Evolutionary conservation across 163 green algal genomes (phyloP).

Genomic region (Volvox carteri): DNA sequence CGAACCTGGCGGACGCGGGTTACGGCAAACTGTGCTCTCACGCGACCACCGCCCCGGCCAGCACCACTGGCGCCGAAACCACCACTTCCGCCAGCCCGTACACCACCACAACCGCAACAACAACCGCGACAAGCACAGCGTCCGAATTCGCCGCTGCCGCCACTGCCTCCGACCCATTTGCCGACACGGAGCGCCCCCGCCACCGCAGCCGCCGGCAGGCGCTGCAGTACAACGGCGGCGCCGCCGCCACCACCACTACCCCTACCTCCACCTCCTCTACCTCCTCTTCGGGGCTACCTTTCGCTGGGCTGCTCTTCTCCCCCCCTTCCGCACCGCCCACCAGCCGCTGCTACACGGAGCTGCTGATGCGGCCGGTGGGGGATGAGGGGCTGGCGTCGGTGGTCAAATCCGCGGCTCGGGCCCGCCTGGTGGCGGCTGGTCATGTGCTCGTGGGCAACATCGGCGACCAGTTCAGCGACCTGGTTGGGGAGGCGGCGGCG

Average conservation of each 20-base stretch:
- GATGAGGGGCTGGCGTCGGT: constrained; percentile 67
- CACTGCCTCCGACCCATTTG: no score
- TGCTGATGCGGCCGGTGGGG: constrained; percentile 46
- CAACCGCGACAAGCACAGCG: no score
- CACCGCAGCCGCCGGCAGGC: neutral
- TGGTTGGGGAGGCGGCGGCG: constrained; percentile 64
- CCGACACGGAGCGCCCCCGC: no score
- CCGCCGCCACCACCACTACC: neutral
- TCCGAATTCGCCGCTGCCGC: no score
- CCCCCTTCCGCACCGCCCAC: neutral
- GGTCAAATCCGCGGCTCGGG: constrained; percentile 72
- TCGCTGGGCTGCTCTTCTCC: neutral
- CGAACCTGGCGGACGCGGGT: constrained; percentile 73
- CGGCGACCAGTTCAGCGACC: constrained; percentile 73
- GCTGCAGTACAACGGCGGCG: neutral
- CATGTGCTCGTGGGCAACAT: constrained; percentile 66
- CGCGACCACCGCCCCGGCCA: neutral
- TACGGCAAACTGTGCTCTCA: constrained; percentile 64
- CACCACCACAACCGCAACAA: neutral
- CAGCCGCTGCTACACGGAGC: constrained; percentile 28
- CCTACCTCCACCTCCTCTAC: neutral
- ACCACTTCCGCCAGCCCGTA: neutral
- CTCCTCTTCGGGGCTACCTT: neutral
- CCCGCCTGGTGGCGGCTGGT: constrained; percentile 55
- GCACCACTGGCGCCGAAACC: neutral